Conservation (phyloP, 257 asterid genomes). For the Rubia yunnanensis region DNA sequence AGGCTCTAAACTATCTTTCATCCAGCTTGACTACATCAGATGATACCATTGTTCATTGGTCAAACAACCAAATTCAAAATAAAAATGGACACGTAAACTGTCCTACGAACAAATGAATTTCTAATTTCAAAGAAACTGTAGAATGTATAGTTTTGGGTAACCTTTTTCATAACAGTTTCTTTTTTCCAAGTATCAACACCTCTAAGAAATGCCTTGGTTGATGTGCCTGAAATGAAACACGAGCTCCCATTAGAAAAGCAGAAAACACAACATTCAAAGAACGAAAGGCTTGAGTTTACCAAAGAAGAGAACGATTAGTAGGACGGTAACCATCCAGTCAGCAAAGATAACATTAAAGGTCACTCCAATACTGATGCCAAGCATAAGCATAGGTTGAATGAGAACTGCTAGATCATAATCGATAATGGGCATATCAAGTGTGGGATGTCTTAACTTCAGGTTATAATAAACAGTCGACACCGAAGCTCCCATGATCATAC, state of each 20-base stretch:
- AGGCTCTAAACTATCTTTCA: conserved; percentile 9
- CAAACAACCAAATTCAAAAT: neutral
- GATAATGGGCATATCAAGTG: conserved; percentile 82
- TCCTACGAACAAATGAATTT: neutral
- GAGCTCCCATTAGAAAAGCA: conserved; percentile 14
- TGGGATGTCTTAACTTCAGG: conserved; percentile 86
- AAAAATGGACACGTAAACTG: neutral
- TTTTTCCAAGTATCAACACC: conserved; percentile 94
- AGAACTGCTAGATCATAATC: conserved; percentile 95
- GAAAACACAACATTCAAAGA: neutral
- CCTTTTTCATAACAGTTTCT: conserved; percentile 81
- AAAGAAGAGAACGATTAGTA: conserved; percentile 72
- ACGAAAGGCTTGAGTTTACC: conserved; percentile 33
- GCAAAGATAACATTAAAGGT: conserved; percentile 87
- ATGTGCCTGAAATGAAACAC: conserved; percentile 48
- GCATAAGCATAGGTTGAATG: conserved; percentile 97
- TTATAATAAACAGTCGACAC: conserved; percentile 87
- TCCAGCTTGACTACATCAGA: neutral
- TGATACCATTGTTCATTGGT: neutral
- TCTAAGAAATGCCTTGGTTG: conserved; percentile 80
- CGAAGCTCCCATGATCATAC: conserved; percentile 99
- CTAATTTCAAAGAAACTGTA: neutral
- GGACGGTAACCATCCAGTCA: conserved; percentile 98
- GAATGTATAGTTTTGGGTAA: conserved; percentile 1
- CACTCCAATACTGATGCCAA: conserved; percentile 94